Base-by-base conservation (phyloP, 2,329 filamentous ascomycete genomes). In the Hypoxylon sp. region DNA sequence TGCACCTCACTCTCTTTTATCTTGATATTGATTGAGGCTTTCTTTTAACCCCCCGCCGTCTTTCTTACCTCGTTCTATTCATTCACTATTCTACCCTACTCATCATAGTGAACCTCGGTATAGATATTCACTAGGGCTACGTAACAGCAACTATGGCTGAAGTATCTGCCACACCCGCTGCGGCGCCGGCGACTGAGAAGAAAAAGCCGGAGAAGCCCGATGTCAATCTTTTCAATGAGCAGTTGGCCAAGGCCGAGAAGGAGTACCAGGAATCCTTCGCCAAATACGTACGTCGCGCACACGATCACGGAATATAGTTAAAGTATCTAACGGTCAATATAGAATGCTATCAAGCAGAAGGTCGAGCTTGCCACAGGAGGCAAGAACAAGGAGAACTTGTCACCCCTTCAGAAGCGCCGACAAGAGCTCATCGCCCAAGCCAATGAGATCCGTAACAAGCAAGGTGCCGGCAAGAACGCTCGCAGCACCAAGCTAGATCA, bases 341-440 rank as follows among this genome's bases (percentile, higher is more conserved):
- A 98, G 95, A 94, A 93, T 78, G 90, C 91, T 72, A 86, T 96
- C 83, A 95, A 94, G 83, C 88, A 91, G 79, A 97, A 98, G 85
- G 89, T 98, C 78, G 94, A 98, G 65, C 85, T 90, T 72, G 93
- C 92, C 67, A 87, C 91, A 77, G 92, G 93, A 52, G 92, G 81
- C 83, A 89, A 88, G 82, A 86, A 86, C 80, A 87, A 92, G 83
- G 94, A 95, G 79, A 90, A 93, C 81, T 92, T 92, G 78, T 93
- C 89, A 35, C 93, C 95, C 13, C 85, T 88, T 68, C 91, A 90
- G 77, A 94, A 97, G 86, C 92, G 91, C 79, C 92, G 94, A 78
- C 88, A 93, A 80, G 94, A 97, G 81, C 90, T 98, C 72, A 92
- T 94, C 76, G 85, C 89, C 60, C 89, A 98, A 83, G 88, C 94